Conservation (phyloP, 164 flowering plant genomes). For the Vitis riparia region DNA sequence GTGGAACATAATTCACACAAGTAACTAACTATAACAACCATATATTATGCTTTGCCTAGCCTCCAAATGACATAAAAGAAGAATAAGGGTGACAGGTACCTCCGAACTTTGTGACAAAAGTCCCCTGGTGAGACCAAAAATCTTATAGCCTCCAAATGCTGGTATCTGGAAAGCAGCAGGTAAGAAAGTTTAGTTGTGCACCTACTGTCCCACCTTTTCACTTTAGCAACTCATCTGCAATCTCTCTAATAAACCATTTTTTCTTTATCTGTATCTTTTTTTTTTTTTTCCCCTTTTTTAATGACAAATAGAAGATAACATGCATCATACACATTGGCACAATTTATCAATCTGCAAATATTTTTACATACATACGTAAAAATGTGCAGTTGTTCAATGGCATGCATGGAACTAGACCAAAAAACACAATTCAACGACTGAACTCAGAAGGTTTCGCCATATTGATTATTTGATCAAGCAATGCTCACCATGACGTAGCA, state of each 20-base stretch:
- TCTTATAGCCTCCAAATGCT: constrained; percentile 69
- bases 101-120: constrained; percentile 71
- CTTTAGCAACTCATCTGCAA: not conserved
- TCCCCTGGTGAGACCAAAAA: constrained; percentile 55
- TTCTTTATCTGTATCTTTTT: too few species aligned
- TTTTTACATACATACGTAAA: not conserved
- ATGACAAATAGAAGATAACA: too few species aligned
- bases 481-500: not conserved
- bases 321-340: not conserved
- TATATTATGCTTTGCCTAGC: not conserved
- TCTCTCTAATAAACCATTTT: too few species aligned
- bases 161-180: constrained; percentile 58
- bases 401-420: not conserved
- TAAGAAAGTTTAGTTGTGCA: not conserved
- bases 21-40: not conserved
- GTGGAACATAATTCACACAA: constrained; percentile 6
- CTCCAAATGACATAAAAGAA: not conserved
- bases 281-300: too few species aligned
- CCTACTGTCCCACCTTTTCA: not conserved
- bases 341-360: not conserved
- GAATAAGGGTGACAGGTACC: constrained; percentile 33
- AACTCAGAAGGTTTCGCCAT: not conserved
- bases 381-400: not conserved
- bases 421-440: not conserved
- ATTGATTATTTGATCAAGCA: not conserved